Base-by-base conservation (phyloP, 352 stramenopile genomes). In the Phytopythium delawarense region DNA sequence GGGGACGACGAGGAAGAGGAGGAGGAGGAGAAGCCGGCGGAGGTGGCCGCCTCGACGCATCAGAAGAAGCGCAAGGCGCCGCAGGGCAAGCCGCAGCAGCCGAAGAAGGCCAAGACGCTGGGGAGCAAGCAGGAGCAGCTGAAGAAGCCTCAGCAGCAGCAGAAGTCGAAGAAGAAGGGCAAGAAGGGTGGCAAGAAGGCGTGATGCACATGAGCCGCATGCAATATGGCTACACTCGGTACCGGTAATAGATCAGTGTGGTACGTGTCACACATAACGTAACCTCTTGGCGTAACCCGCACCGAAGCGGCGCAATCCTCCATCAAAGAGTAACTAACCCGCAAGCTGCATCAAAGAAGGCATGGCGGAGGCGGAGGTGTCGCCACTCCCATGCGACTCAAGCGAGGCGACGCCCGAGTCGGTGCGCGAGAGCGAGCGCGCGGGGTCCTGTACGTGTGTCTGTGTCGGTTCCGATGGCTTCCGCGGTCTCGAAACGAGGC, bases 131-230 rank as follows among this genome's bases (percentile, higher is more conserved):
- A 40, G 35, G 35, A 62, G 23, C 53, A 39, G 37, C 0, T 6
- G 23, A 51, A 61, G 13, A 44, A 61, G 34, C 67, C 73, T 52
- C 64, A 57, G 42, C 73, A 74, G 51, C 45, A 52, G 40, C 23
- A 62, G 28, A 34, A 54, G 40, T 70, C 70, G 60, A 67, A 62
- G 60, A 67, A 60, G 42, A 79, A 72, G 57, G 48, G 61, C 52
- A 57, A 66, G 55, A 44, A 70, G 63, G 75, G 72, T 57, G 69
- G 39, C 18, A 44, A 50, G 13, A 44, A 51, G 9, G 21, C 30
- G 7, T 57, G 32, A 45, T 25, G 28, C 25, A 16, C 2, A 8
- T 2, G 12, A 32, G 3, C 0, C 5, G 25, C 25, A 13, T 51
- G 4, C n/a, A 49, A 9, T 6, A 49, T 49, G 42, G 42, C 42